Percentiles rank a stretch among this genome's conserved stretches.
These are phyloP conservation scores for Ogataea dorogensis DNA, from an alignment of 805 yeast genomes.

Conservation along the genomic window DNA sequence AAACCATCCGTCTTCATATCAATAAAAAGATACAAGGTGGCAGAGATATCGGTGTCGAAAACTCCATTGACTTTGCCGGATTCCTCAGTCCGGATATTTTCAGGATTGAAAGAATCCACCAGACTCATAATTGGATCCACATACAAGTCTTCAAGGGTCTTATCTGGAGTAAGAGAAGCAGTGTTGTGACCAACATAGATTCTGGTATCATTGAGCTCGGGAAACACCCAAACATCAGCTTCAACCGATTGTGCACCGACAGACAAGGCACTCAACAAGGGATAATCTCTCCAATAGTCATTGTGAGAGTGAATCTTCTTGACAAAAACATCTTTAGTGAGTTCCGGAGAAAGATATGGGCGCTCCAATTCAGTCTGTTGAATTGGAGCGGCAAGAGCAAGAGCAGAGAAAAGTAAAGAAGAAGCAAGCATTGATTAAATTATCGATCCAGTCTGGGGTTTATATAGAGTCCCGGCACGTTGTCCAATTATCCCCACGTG, in stretches of 20 bases:
- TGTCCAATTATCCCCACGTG: too few relatives aligned
- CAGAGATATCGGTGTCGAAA: conserved; percentile 42
- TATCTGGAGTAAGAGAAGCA: conserved; percentile 41
- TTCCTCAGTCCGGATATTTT: conserved; percentile 20
- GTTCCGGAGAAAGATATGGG: conserved; percentile 16
- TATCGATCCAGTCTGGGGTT: too few relatives aligned
- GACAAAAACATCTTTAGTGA: conserved; percentile 27
- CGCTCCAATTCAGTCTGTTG: neutral
- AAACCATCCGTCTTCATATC: conserved; percentile 63
- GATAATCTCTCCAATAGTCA: conserved; percentile 53
- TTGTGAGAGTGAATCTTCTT: conserved; percentile 51
- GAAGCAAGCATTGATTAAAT: conserved; percentile 4
- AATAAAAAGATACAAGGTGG: conserved; percentile 59
- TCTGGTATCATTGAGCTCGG: conserved; percentile 20
- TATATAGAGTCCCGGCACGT: too few relatives aligned
- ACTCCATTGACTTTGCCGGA: conserved; percentile 24
- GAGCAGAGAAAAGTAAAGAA: neutral
- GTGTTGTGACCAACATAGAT: conserved; percentile 65
- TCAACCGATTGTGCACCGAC: conserved; percentile 51
- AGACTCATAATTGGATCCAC: conserved; percentile 50
- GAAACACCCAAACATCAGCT: conserved; percentile 53
- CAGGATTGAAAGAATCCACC: conserved; percentile 47
- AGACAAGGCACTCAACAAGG: conserved; percentile 47
- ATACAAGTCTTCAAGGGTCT: conserved; percentile 51
- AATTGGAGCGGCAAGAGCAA: conserved; percentile 3